Evolutionary conservation across 1,284 basidiomycete genomes (phyloP), one percentile per base, ranked within the genome.

Genomic region (Ceratobasidium sp.): DNA sequence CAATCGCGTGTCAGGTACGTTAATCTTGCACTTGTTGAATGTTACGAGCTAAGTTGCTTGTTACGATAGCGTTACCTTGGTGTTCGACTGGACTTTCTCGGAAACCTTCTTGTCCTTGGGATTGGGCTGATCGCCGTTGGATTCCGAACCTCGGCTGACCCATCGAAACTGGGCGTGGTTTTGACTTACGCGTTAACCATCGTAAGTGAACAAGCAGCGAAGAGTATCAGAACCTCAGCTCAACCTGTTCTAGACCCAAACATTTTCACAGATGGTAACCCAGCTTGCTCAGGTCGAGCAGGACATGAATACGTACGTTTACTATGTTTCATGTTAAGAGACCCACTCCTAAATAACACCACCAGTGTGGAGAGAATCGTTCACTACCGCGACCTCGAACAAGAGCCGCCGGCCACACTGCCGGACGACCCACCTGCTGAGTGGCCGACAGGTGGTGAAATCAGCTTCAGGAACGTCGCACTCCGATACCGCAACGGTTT

Each of bases 401-500:
- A 80, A 69, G 82, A 82, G 49, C 80, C 80, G 20, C 44, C 81
- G 13, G 49, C 84, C 0, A 84, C 84, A 44, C 87, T 87, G 55
- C 81, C 87, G 12, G 83, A 88, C 78, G 89, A 91, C 79, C 89
- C 89, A n/a, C 89, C 91, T 0, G 46, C 42, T 0, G 86, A 88
- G 7, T 96, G 94, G 94, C 94, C 94, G 0, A 84, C 86, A 0
- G 84, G 87, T 2, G 94, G 94, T 7, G 84, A 85, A 2, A 89
- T 96, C 79, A 82, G 84, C n/a, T 92, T 95, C 84, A 86, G 87
- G 46, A 85, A 92, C 78, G 90, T 94, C 13, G 85, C 58, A 49
- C 86, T 95, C 77, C 86, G 90, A 1, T 96, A 96, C 83, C 90
- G 93, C 0, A 86, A 89, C 46, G 93, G 92, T 12, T 86, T 95